Evolutionary conservation across 2,329 filamentous ascomycete species (phyloP).

Genomic region (Cladobotryum mycophilum): DNA sequence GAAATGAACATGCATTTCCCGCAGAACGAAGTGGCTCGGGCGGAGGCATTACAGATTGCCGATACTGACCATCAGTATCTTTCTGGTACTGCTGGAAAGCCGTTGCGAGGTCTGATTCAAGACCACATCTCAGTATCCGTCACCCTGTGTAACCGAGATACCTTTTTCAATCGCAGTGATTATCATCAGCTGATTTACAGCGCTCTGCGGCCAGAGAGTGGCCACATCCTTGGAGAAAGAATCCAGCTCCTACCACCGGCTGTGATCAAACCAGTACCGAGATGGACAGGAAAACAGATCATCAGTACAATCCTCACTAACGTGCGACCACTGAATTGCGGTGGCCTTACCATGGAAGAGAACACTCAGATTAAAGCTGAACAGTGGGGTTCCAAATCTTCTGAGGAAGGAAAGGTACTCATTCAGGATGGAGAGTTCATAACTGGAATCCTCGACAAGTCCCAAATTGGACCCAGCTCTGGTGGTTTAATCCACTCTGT

Average conservation of each 20-base stretch:
- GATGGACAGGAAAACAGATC: slow-evolving; percentile 96
- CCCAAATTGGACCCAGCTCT: slow-evolving; percentile 80
- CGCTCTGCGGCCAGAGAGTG: slow-evolving; percentile 81
- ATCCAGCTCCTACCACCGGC: slow-evolving; percentile 77
- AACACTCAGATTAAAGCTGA: slow-evolving; percentile 72
- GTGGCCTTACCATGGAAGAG: slow-evolving; percentile 71
- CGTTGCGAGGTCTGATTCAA: slow-evolving; percentile 91
- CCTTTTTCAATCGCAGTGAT: slow-evolving; percentile 78
- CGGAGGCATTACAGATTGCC: slow-evolving; percentile 87
- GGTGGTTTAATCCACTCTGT: slow-evolving; percentile 88
- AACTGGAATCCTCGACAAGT: slow-evolving; percentile 89
- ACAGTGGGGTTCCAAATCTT: slow-evolving; percentile 63
- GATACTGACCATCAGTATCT: slow-evolving; percentile 98
- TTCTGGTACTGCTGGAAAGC: slow-evolving; percentile 87
- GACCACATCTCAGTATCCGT: slow-evolving; percentile 96
- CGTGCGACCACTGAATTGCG: slow-evolving; percentile 70
- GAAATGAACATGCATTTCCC: slow-evolving; percentile 99
- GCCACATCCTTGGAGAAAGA: slow-evolving; percentile 75
- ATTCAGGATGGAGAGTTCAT: slow-evolving; percentile 85
- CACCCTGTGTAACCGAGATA: slow-evolving; percentile 82
- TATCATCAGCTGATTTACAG: slow-evolving; percentile 94
- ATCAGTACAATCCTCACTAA: slow-evolving; percentile 91
- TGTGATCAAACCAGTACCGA: slow-evolving; percentile 68
- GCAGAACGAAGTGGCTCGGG: slow-evolving; percentile 89
- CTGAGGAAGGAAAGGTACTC: slow-evolving; percentile 74